Evolutionary conservation across 2,329 filamentous ascomycete genomes (phyloP).

Genomic region (Polychaeton citri): DNA sequence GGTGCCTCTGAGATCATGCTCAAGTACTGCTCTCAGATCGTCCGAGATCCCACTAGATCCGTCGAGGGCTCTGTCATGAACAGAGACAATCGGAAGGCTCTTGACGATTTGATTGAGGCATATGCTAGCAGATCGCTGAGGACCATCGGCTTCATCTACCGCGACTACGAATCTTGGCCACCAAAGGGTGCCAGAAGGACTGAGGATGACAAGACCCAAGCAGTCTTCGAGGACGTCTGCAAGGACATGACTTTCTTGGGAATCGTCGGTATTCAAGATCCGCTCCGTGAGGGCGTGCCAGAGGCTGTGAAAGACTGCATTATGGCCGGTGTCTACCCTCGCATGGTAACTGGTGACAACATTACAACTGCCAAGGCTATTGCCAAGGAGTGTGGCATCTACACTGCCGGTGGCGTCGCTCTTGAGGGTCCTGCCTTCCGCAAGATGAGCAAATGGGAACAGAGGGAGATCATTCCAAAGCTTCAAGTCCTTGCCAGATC

Average conservation of each 20-base stretch:
- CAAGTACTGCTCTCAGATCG: constrained; percentile 35
- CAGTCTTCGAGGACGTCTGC: constrained; percentile 55
- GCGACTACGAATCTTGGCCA: constrained; percentile 70
- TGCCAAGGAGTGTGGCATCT: constrained; percentile 59
- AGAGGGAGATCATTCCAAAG: constrained; percentile 44
- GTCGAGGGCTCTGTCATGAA: constrained; percentile 41
- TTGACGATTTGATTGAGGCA: constrained; percentile 57
- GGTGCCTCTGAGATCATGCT: constrained; percentile 40
- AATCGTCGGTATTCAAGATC: constrained; percentile 63
- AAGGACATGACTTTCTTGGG: constrained; percentile 60
- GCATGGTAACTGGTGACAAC: constrained; percentile 65
- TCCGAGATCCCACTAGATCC: constrained; percentile 47
- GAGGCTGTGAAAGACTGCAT: constrained; percentile 55
- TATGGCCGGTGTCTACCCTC: constrained; percentile 55
- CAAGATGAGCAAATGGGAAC: constrained; percentile 28
- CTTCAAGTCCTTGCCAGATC: constrained; percentile 57
- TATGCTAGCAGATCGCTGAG: constrained; percentile 72
- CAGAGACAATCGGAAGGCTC: constrained; percentile 40
- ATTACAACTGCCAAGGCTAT: constrained; percentile 61
- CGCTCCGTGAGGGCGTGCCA: constrained; percentile 53
- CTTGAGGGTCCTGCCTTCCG: constrained; percentile 34
- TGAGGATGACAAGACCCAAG: constrained; percentile 49
- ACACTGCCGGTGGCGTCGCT: constrained; percentile 27
- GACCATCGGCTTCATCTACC: constrained; percentile 73
- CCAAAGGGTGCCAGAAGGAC: constrained; percentile 46